A percentile compares a stretch with the other conserved stretches of the same genome.
These are phyloP conservation scores for Trypanosoma rangeli DNA, from an alignment of 208 protist species.

Conservation along the genomic window DNA sequence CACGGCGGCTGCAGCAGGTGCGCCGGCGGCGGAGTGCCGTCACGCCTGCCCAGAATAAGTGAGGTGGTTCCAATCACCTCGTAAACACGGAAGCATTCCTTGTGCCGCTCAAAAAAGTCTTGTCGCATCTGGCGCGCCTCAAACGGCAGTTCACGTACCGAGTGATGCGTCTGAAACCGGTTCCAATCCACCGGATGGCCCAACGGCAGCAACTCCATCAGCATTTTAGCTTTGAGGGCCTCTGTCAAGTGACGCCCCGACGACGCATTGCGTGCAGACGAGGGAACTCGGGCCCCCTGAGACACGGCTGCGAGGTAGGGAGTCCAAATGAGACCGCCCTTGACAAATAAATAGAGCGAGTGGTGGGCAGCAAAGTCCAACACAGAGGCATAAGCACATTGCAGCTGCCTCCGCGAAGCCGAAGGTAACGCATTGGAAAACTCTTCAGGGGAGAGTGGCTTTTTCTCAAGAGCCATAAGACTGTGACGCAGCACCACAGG, in stretches of 20 bases:
- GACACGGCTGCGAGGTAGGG: conserved; percentile 37
- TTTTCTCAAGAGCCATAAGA: conserved; percentile 32
- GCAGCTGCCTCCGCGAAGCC: conserved; percentile 33
- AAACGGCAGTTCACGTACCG: conserved; percentile 27
- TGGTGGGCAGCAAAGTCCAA: conserved; percentile 58
- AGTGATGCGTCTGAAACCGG: conserved; percentile 15
- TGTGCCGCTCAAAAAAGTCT: conserved; percentile 37
- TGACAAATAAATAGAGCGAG: conserved; percentile 60
- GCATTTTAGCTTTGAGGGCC: conserved; percentile 29
- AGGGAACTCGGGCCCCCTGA: conserved; percentile 23
- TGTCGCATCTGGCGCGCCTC: conserved; percentile 30
- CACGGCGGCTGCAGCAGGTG: conserved; percentile 45
- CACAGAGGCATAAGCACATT: conserved; percentile 27
- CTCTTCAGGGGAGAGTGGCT: conserved; percentile 29
- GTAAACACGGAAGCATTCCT: conserved; percentile 30
- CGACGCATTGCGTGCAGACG: neutral
- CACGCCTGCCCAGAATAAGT: conserved; percentile 41
- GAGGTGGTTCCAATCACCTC: conserved; percentile 15
- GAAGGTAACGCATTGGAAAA: conserved; percentile 37
- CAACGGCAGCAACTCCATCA: conserved; percentile 36
- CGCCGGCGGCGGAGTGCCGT: conserved; percentile 25
- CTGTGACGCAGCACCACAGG: conserved; percentile 53
- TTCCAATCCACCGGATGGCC: conserved; percentile 33
- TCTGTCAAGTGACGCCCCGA: conserved; percentile 16
- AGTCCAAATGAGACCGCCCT: conserved; percentile 49